phyloP scores from a whole-genome alignment of 352 stramenopile genomes.

The Globisporangium solare region DNA sequence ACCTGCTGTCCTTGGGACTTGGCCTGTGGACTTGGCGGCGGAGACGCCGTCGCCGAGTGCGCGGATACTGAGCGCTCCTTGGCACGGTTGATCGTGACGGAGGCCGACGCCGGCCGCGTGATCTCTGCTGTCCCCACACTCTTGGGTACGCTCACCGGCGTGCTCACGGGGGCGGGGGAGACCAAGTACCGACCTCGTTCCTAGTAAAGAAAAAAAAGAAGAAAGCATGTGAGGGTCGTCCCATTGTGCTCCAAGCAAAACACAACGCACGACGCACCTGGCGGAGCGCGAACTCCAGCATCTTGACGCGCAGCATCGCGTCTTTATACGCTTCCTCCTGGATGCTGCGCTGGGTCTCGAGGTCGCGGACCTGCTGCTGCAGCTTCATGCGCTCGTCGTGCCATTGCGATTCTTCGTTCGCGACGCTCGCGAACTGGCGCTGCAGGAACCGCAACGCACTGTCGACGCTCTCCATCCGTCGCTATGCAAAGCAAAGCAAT shows the following conservation, averaged over 20 bases:
- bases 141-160: slow-evolving; percentile 18
- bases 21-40: slow-evolving; percentile 23
- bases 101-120: slow-evolving; percentile 11
- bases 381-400: slow-evolving; percentile 70
- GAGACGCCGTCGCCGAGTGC: slow-evolving; percentile 30
- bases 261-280: slow-evolving; percentile 33
- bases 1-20: slow-evolving; percentile 36
- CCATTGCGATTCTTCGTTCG: slow-evolving; percentile 70
- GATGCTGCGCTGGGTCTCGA: slow-evolving; percentile 64
- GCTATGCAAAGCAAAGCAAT: no score
- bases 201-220: slow-evolving; percentile 15
- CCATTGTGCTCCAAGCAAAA: not conserved
- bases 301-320: slow-evolving; percentile 81
- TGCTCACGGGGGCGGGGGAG: slow-evolving; percentile 67
- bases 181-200: slow-evolving; percentile 76
- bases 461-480: slow-evolving; percentile 80
- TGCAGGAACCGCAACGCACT: slow-evolving; percentile 80
- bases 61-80: slow-evolving; percentile 56
- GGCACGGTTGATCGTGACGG: slow-evolving; percentile 47
- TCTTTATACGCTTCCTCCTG: slow-evolving; percentile 87
- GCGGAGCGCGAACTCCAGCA: slow-evolving; percentile 84
- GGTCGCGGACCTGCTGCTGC: slow-evolving; percentile 71
- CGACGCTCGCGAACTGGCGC: slow-evolving; percentile 79
- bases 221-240: no score
- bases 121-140: slow-evolving; percentile 36